Conservation (phyloP, 2,329 filamentous ascomycete species). For the Verticillium nonalfalfae region DNA sequence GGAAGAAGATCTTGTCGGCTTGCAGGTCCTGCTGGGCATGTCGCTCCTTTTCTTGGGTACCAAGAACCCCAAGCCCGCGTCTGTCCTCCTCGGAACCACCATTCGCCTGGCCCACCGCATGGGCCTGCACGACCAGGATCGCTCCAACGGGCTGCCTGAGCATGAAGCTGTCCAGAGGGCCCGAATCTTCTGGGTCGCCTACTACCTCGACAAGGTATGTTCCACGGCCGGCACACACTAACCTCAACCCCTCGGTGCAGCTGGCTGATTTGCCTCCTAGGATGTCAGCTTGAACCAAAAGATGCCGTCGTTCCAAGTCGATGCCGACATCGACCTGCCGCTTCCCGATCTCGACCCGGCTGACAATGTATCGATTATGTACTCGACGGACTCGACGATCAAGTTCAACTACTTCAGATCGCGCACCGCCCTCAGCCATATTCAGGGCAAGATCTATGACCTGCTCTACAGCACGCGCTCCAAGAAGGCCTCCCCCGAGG, state of each 20-base stretch:
- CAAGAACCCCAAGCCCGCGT: conserved; percentile 27
- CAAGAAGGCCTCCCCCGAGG: conserved; percentile 17
- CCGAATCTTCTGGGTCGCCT: conserved; percentile 34
- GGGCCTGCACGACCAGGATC: conserved; percentile 23
- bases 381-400: conserved; percentile 22
- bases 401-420: conserved; percentile 30
- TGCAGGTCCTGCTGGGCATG: conserved; percentile 31
- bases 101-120: conserved; percentile 29
- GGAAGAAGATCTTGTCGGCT: conserved; percentile 27
- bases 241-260: conserved; percentile 16
- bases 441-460: conserved; percentile 34
- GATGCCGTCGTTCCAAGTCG: conserved; percentile 29
- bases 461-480: conserved; percentile 19
- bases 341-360: conserved; percentile 21
- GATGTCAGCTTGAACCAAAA: conserved; percentile 28
- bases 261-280: conserved; percentile 6
- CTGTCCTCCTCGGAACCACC: conserved; percentile 30
- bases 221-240: conserved; percentile 7
- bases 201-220: conserved; percentile 21
- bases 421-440: conserved; percentile 31
- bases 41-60: conserved; percentile 29
- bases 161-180: conserved; percentile 25
- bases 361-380: conserved; percentile 22
- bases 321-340: conserved; percentile 32
- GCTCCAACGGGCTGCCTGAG: conserved; percentile 14